Base-by-base conservation (phyloP, 352 stramenopile species). In the Albugo candida region DNA sequence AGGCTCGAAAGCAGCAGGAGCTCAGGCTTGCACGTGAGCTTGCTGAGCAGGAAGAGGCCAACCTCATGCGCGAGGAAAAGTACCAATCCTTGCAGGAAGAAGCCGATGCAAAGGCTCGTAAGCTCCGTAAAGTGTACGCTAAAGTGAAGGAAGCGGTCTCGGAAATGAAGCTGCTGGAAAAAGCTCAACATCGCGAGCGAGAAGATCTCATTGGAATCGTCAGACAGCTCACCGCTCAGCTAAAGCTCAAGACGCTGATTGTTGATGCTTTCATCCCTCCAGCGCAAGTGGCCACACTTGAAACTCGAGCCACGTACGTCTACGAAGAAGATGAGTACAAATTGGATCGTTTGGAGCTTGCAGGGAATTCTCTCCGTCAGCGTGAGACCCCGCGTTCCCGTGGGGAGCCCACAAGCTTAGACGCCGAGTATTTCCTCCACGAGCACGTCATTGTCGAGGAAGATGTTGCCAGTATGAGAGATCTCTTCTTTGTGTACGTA, bases 171-270 rank as follows among this genome's bases (percentile, higher is more conserved):
- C 89, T 96, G 58, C 77, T 97, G 50, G 80, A 97, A 56, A 83
- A 92, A 45, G 86, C 93, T 24, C 94, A 97, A 47, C 59, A 59
- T 14, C 70, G 71, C 2, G 94, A 98, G 58, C 79, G 87, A 24
- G 87, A 96, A 45, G 92, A 97, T 48, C 67, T 97, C 49, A 58
- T 98, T 17, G 86, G 97, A 54, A 95, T 85, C 4, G 96, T 98
- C 44, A 79, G 94, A 13, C 78, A 97, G 58, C 67, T 98, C 31
- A 95, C 83, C n/a, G 81, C 73, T 12, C 85, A 97, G 48, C 59
- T 97, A 45, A 97, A 98, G 67, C 70, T 98, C 17, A 97, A 97
- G 60, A 70, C 94, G 41, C 69, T 97, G 4, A 57, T 96, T 24
- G 67, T 97, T 14, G 69, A 92, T 36, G 80, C 92, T 50, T 97